Evolutionary conservation across 345 rosid species (phyloP), one percentile per base, ranked within the genome.

Genomic region (Citrus medica): DNA sequence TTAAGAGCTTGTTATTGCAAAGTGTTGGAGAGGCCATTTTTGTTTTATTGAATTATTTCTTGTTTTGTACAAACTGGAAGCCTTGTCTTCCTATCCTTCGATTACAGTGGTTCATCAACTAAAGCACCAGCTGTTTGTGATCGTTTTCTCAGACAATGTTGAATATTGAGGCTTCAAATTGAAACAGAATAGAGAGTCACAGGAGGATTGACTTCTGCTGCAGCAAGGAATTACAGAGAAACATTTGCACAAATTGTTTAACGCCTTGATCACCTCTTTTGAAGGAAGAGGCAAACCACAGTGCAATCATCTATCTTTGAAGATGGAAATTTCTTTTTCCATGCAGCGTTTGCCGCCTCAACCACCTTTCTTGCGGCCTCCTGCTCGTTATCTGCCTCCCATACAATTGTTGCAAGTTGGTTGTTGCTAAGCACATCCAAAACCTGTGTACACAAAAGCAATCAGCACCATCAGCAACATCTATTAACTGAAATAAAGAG

Each of bases 391-490:
- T 64, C 85, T 1, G 93, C 89, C 8, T 79, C 78, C 87, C 82
- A 58, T 46, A 87, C 93, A 38, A 87, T 85, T 13, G 87, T 78
- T 0, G 84, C 87, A 21, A 91, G 97, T 80, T 94, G 85, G 21
- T 84, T 79, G 82, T 91, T 92, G 62, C 86, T 86, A 35, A 94
- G 93, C 75, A 90, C 97, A 87, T 94, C 97, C 92, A 94, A 92
- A 53, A 93, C 90, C 95, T 92, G 55, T 22, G 19, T 13, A 48
- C 38, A 2, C 14, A 46, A 42, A 38, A 33, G 7, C 37, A 38
- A 1, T 60, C 17, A 74, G 25, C 27, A 69, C 25, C 7, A 19
- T 27, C n/a, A 67, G 25, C 22, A 69, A 12, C 7, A 25, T 28
- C 33, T 65, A n/a, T 0, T 0, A 22, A 48, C 4, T 21, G 21